phyloP scores from a whole-genome alignment of 805 yeast genomes.

The Maudiozyma saulgeensis region DNA sequence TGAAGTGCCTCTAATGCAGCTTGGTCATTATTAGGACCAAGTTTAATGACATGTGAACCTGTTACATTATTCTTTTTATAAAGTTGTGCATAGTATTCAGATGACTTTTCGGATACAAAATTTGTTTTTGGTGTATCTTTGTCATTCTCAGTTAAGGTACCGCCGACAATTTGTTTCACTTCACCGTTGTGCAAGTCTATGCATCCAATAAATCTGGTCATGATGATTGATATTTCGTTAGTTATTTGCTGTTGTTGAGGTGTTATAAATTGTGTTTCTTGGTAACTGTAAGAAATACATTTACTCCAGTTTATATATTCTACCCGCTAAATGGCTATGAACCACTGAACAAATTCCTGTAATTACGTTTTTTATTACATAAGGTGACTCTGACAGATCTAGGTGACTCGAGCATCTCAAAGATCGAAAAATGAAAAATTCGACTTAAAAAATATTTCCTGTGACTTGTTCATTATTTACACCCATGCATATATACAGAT shows the following conservation, averaged over 20 bases:
- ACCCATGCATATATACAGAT: background rate
- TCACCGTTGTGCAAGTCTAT: constrained; percentile 92
- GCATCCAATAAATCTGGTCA: constrained; percentile 90
- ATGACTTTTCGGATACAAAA: constrained; percentile 65
- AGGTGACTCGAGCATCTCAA: background rate
- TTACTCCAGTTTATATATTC: background rate
- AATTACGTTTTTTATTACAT: no score
- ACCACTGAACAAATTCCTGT: no score
- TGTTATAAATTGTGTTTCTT: background rate
- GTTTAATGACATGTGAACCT: constrained; percentile 89
- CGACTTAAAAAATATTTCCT: no score
- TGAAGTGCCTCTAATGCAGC: constrained; percentile 72
- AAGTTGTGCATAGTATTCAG: constrained; percentile 64
- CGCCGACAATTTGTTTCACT: constrained; percentile 96
- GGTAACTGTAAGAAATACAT: background rate
- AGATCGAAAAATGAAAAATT: no score
- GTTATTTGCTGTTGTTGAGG: background rate
- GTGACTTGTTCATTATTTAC: no score
- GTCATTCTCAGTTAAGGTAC: constrained; percentile 60
- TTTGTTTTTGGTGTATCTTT: constrained; percentile 48
- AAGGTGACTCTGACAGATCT: background rate
- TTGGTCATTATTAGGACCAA: constrained; percentile 72
- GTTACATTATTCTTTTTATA: constrained; percentile 48
- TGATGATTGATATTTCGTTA: constrained; percentile 17
- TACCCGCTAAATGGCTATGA: background rate